A percentile compares a stretch with the other conserved stretches of the same genome.
These are phyloP conservation scores for Podospora pseudoanserina DNA, from an alignment of 495 filamentous ascomycete genomes.

Conservation along the genomic window DNA sequence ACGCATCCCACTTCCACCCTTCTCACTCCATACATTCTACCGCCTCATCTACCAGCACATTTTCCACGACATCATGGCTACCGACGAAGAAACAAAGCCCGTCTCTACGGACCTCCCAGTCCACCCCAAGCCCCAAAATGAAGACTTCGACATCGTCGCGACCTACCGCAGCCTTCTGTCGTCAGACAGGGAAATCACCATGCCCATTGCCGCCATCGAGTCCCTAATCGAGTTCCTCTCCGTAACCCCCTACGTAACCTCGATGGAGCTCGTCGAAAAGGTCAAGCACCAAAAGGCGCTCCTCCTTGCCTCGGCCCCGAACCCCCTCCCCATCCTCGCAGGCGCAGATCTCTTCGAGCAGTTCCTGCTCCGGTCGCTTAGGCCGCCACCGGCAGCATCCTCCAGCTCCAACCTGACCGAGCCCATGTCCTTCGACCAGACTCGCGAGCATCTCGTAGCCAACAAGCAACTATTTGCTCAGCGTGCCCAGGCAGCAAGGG, in stretches of 20 bases:
- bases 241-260: constrained; percentile 70
- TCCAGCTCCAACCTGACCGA: constrained; percentile 48
- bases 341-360: constrained; percentile 95
- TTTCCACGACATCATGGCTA: constrained; percentile 17
- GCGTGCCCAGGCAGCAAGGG: constrained; percentile 78
- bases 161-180: constrained; percentile 50
- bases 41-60: constrained; percentile 11
- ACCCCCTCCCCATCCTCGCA: constrained; percentile 86
- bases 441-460: constrained; percentile 73
- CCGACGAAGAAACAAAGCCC: constrained; percentile 14
- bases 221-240: constrained; percentile 80
- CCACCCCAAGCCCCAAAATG: constrained; percentile 13
- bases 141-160: constrained; percentile 44
- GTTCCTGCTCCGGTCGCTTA: constrained; percentile 68
- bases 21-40: constrained; percentile 15
- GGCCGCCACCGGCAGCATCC: constrained; percentile 43
- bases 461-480: constrained; percentile 83
- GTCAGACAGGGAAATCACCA: constrained; percentile 78
- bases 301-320: constrained; percentile 67
- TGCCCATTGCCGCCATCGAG: constrained; percentile 95
- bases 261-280: constrained; percentile 87
- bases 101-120: constrained; percentile 13
- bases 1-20: constrained; percentile 27
- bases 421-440: constrained; percentile 70
- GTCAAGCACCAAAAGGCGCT: constrained; percentile 66